Evolutionary conservation across 208 protist genomes (phyloP).

Genomic region (Trypanosoma caninum): DNA sequence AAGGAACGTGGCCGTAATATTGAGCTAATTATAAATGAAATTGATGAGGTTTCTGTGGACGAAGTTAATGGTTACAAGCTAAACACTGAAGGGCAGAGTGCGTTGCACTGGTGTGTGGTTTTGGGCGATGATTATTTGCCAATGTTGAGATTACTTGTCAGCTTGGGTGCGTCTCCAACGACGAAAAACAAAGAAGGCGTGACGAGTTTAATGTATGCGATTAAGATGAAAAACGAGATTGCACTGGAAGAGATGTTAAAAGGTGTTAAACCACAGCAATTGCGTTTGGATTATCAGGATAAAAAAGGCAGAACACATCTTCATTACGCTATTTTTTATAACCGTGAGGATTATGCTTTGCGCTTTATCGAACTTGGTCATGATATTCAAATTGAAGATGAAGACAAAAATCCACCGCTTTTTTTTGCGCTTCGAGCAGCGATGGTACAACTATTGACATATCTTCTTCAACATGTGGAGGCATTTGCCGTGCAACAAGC

Average conservation of each 20-base stretch:
- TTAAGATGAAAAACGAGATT: conserved; percentile 55
- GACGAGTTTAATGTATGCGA: conserved; percentile 78
- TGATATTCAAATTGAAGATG: conserved; percentile 66
- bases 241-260: conserved; percentile 61
- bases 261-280: conserved; percentile 27
- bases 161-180: conserved; percentile 59
- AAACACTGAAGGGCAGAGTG: conserved; percentile 55
- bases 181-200: conserved; percentile 74
- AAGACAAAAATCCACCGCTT: conserved; percentile 55
- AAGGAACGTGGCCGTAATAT: conserved; percentile 46
- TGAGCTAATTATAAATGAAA: conserved; percentile 72
- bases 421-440: conserved; percentile 55
- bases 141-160: conserved; percentile 71
- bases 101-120: conserved; percentile 84
- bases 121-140: conserved; percentile 54
- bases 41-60: conserved; percentile 63
- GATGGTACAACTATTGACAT: conserved; percentile 47
- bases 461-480: conserved; percentile 50
- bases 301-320: conserved; percentile 56
- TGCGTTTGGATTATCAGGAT: conserved; percentile 65
- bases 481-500: conserved; percentile 72
- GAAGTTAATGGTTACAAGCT: conserved; percentile 57
- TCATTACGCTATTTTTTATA: conserved; percentile 68
- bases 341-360: conserved; percentile 53
- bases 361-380: conserved; percentile 65